Evolutionary conservation across 768 basidiomycete species (phyloP).

Genomic region (Tubosaeta sp.): DNA sequence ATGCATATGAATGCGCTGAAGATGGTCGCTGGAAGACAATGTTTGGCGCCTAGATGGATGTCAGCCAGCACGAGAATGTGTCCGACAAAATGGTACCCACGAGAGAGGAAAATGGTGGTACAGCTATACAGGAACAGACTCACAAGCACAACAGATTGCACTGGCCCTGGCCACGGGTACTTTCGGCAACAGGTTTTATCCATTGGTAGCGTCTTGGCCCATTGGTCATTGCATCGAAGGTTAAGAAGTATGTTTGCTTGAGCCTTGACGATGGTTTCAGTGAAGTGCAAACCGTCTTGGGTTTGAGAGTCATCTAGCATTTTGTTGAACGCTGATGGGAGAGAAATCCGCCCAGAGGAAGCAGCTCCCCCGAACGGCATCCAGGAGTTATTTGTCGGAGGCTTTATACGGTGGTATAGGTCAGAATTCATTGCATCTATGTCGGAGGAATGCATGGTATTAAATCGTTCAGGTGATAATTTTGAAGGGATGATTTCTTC

Average conservation of each 20-base stretch:
- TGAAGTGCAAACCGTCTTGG: constrained; percentile 82
- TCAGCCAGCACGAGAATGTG: constrained; percentile 15
- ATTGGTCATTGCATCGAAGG: constrained; percentile 69
- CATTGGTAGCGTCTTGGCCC: constrained; percentile 59
- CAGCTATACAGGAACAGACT: constrained; percentile 51
- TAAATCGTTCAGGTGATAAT: constrained; percentile 57
- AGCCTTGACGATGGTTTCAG: constrained; percentile 50
- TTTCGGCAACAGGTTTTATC: constrained; percentile 78
- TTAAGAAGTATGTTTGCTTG: constrained; percentile 82
- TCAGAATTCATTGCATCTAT: constrained; percentile 92
- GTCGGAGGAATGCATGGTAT: constrained; percentile 70
- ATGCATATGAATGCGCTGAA: constrained; percentile 66
- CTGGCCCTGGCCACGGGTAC: constrained; percentile 61
- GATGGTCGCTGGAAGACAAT: constrained; percentile 43
- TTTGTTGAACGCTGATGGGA: constrained; percentile 78
- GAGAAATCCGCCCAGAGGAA: constrained; percentile 39
- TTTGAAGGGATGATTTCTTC: constrained; percentile 65
- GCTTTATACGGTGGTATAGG: constrained; percentile 62
- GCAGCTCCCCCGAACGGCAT: constrained; percentile 23
- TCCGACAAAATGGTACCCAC: constrained; percentile 13
- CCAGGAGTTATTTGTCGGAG: constrained; percentile 28
- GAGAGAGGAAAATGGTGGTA: constrained; percentile 35
- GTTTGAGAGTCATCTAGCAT: constrained; percentile 74
- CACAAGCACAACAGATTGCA: constrained; percentile 52
- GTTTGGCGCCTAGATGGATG: constrained; percentile 14